Evolutionary conservation across 164 flowering plant species (phyloP).

Genomic region (Tetracentron sinense): DNA sequence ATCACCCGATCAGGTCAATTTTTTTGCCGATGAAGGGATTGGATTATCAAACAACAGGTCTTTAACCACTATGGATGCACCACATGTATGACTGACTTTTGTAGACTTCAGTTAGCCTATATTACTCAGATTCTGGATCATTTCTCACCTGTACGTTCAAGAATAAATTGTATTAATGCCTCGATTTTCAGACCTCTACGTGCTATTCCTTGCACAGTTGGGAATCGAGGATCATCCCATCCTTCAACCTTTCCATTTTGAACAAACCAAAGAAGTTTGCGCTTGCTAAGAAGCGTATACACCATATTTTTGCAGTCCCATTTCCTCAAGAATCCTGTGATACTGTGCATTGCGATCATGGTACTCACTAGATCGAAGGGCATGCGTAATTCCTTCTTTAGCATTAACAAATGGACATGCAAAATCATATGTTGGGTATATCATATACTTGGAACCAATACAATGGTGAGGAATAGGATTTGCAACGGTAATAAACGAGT

Average conservation of each 20-base stretch:
- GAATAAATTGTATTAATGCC: slow-evolving; percentile 85
- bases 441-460: slow-evolving; percentile 78
- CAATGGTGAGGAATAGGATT: slow-evolving; percentile 86
- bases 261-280: slow-evolving; percentile 96
- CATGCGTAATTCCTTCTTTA: slow-evolving; percentile 82
- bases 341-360: slow-evolving; percentile 96
- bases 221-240: slow-evolving; percentile 99
- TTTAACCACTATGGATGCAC: too few relatives aligned
- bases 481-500: slow-evolving; percentile 93
- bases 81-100: too few relatives aligned
- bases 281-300: slow-evolving; percentile 92
- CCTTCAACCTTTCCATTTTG: slow-evolving; percentile 88
- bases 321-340: slow-evolving; percentile 71
- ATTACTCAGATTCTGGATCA: too few relatives aligned
- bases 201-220: slow-evolving; percentile 91
- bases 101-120: too few relatives aligned
- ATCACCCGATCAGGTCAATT: too few relatives aligned
- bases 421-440: slow-evolving; percentile 95
- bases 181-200: slow-evolving; percentile 88
- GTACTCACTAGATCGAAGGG: slow-evolving; percentile 91
- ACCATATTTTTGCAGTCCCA: slow-evolving; percentile 82
- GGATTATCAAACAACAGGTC: too few relatives aligned
- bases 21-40: too few relatives aligned
- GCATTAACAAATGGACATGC: slow-evolving; percentile 97
- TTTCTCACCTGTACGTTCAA: slow-evolving; percentile 86